Conservation (phyloP, 305 asterid species). For the Lippia alba region DNA sequence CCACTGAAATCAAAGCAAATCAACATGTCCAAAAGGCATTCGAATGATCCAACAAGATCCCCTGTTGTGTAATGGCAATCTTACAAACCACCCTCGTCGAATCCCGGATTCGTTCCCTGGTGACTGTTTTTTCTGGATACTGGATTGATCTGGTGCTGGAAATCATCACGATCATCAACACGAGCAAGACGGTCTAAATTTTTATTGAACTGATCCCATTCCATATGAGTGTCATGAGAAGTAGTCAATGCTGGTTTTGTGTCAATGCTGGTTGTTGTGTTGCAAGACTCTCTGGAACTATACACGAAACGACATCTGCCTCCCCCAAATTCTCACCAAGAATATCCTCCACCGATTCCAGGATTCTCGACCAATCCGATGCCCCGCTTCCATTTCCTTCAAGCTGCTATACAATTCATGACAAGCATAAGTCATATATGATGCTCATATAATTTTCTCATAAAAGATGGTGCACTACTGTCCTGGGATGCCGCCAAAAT, state of each 20-base stretch:
- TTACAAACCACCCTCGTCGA: not conserved
- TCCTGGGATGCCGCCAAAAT: no score
- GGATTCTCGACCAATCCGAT: slow-evolving; percentile 4
- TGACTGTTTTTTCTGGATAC: not conserved
- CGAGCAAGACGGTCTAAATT: not conserved
- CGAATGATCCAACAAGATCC: no score
- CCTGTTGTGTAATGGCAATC: not conserved
- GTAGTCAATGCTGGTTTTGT: no score
- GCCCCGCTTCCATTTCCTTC: not conserved
- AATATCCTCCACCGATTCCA: not conserved
- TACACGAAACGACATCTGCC: not conserved
- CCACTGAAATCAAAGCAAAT: no score
- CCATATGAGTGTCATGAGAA: not conserved
- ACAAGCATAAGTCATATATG: no score
- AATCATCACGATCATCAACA: not conserved
- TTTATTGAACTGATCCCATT: not conserved
- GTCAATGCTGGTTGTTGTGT: not conserved
- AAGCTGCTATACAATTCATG: not conserved
- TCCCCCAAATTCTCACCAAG: not conserved
- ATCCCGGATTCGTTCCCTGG: not conserved
- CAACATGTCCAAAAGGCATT: no score
- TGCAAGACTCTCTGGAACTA: not conserved
- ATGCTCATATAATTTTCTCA: no score
- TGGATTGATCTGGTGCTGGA: not conserved
- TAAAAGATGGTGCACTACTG: no score